Conservation (phyloP, 2,329 filamentous ascomycete genomes). For the Didymella lethalis region DNA sequence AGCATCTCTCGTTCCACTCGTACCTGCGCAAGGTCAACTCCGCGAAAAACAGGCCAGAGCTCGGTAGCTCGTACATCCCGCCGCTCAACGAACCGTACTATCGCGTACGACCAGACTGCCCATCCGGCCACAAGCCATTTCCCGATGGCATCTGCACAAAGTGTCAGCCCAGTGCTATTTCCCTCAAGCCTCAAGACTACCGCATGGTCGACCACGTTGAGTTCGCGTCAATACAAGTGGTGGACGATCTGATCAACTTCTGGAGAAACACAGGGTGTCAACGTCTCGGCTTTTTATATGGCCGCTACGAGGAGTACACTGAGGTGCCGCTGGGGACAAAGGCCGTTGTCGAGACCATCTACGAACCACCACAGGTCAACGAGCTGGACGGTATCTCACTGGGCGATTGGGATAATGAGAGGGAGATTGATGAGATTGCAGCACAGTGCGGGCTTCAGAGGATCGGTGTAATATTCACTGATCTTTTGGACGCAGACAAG, state of each 20-base stretch:
- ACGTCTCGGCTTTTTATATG: slow-evolving; percentile 88
- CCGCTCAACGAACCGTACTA: slow-evolving; percentile 93
- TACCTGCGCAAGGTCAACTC: slow-evolving; percentile 95
- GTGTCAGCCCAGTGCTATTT: slow-evolving; percentile 97
- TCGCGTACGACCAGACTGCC: slow-evolving; percentile 86
- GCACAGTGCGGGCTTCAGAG: slow-evolving; percentile 83
- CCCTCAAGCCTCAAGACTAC: slow-evolving; percentile 89
- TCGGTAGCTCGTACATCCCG: slow-evolving; percentile 93
- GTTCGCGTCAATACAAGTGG: slow-evolving; percentile 83
- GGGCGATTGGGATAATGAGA: slow-evolving; percentile 83
- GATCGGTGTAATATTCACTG: slow-evolving; percentile 93
- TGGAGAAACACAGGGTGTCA: slow-evolving; percentile 89
- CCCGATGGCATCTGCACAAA: slow-evolving; percentile 98
- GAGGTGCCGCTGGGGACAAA: slow-evolving; percentile 95
- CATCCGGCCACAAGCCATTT: slow-evolving; percentile 91
- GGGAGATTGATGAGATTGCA: slow-evolving; percentile 81
- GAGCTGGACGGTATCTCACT: slow-evolving; percentile 89
- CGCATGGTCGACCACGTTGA: slow-evolving; percentile 99
- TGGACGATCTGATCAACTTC: slow-evolving; percentile 89
- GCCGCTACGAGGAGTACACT: slow-evolving; percentile 86
- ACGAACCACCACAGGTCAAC: slow-evolving; percentile 90
- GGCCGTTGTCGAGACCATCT: slow-evolving; percentile 95
- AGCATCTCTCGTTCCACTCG: slow-evolving; percentile 95
- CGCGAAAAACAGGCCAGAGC: slow-evolving; percentile 93
- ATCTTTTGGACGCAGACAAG: slow-evolving; percentile 81